phyloP scores from a whole-genome alignment of 768 basidiomycete genomes.

The Boletus coccyginus region DNA sequence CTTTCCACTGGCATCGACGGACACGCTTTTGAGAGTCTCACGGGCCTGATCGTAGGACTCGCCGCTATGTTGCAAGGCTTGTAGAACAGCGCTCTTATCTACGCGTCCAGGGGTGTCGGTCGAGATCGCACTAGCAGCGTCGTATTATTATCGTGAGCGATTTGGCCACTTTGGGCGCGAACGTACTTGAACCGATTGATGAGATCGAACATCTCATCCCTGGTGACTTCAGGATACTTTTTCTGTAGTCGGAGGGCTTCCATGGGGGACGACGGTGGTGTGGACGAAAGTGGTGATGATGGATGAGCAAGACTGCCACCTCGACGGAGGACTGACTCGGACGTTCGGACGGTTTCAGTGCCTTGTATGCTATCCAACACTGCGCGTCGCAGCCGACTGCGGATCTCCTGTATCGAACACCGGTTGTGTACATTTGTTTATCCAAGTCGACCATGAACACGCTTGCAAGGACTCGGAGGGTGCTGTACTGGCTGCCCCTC shows the following conservation, averaged over 20 bases:
- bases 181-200: slow-evolving; percentile 95
- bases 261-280: slow-evolving; percentile 42
- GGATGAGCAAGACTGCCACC: slow-evolving; percentile 6
- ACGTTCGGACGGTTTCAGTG: too few relatives aligned
- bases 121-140: slow-evolving; percentile 54
- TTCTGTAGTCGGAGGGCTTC: slow-evolving; percentile 84
- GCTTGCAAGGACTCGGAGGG: slow-evolving; percentile 1
- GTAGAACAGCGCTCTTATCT: slow-evolving; percentile 79
- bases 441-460: too few relatives aligned
- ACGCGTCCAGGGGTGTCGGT: slow-evolving; percentile 82
- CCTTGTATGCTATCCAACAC: neutral
- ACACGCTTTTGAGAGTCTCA: slow-evolving; percentile 91
- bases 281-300: neutral
- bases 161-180: neutral
- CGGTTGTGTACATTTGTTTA: neutral
- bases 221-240: slow-evolving; percentile 88
- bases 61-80: slow-evolving; percentile 73
- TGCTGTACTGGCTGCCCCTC: slow-evolving; percentile 60
- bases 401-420: neutral
- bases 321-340: slow-evolving; percentile 5
- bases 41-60: slow-evolving; percentile 88
- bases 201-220: slow-evolving; percentile 93
- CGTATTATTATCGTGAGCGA: neutral
- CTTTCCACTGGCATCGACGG: slow-evolving; percentile 91
- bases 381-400: slow-evolving; percentile 2